Conservation (phyloP, 495 filamentous ascomycete species). For the Penicillium nucicola region DNA sequence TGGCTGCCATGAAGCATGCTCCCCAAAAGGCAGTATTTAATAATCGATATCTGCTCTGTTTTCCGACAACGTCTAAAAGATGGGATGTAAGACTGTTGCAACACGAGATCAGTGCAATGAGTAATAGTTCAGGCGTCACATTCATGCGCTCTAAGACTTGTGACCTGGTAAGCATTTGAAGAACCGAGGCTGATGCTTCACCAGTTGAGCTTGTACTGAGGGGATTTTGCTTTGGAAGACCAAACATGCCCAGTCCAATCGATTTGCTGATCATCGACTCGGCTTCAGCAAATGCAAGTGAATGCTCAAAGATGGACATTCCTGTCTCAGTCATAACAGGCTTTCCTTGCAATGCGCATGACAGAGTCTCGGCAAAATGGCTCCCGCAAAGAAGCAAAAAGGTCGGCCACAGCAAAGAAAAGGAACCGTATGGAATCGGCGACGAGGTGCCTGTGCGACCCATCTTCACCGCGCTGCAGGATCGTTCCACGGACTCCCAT, state of each 20-base stretch:
- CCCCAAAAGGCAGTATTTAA: slow-evolving; percentile 87
- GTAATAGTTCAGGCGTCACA: slow-evolving; percentile 82
- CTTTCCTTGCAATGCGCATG: slow-evolving; percentile 86
- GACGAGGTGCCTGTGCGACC: slow-evolving; percentile 42
- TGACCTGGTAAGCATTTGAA: slow-evolving; percentile 38
- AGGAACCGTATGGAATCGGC: slow-evolving; percentile 61
- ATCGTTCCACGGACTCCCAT: slow-evolving; percentile 65
- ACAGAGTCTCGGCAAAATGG: slow-evolving; percentile 84
- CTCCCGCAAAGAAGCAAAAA: slow-evolving; percentile 79
- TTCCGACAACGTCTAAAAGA: slow-evolving; percentile 70
- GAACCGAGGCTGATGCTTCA: slow-evolving; percentile 23
- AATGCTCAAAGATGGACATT: slow-evolving; percentile 97
- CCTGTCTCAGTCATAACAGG: slow-evolving; percentile 78
- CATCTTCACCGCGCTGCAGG: slow-evolving; percentile 74
- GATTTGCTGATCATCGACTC: slow-evolving; percentile 78
- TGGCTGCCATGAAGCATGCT: slow-evolving; percentile 77
- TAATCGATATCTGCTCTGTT: slow-evolving; percentile 74
- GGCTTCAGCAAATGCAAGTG: slow-evolving; percentile 92
- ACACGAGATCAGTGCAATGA: slow-evolving; percentile 82
- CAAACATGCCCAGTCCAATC: slow-evolving; percentile 67
- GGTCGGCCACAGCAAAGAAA: slow-evolving; percentile 82
- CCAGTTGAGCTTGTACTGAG: slow-evolving; percentile 20
- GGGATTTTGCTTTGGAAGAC: slow-evolving; percentile 38
- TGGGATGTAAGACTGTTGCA: slow-evolving; percentile 88
- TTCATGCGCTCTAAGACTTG: slow-evolving; percentile 61